phyloP scores from a whole-genome alignment of 2,329 filamentous ascomycete genomes.

The Bisporella sp. region DNA sequence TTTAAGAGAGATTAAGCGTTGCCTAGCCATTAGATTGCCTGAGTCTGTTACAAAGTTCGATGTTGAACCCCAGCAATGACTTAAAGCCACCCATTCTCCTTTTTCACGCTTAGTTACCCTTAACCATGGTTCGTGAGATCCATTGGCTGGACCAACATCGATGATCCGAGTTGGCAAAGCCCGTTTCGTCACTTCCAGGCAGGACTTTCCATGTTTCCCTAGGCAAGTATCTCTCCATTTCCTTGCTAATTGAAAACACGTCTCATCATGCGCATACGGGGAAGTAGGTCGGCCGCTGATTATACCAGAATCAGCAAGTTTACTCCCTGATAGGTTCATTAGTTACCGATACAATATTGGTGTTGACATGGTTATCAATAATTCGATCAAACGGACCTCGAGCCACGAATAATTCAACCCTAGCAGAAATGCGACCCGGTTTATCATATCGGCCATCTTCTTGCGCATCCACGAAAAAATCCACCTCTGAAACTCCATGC shows the following conservation, averaged over 20 bases:
- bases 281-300: neutral
- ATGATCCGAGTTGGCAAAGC: neutral
- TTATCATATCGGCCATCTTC: too few species aligned
- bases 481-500: too few species aligned
- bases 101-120: neutral
- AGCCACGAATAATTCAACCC: neutral
- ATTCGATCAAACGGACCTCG: neutral
- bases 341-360: neutral
- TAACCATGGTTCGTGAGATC: neutral
- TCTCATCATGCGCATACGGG: neutral
- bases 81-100: neutral
- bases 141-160: neutral
- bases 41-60: neutral
- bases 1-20: neutral
- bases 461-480: too few species aligned
- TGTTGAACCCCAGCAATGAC: conserved; percentile 1
- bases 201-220: neutral
- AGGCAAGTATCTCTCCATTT: neutral
- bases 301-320: neutral
- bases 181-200: neutral
- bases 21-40: neutral
- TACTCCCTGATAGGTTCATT: neutral
- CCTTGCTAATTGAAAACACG: neutral
- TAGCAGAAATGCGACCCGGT: too few species aligned
- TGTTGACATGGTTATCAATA: neutral